Percentiles rank a stretch among this genome's conserved stretches.
Conservation (phyloP, 192 early-diverging fungal species). For the Podila clonocystis region DNA sequence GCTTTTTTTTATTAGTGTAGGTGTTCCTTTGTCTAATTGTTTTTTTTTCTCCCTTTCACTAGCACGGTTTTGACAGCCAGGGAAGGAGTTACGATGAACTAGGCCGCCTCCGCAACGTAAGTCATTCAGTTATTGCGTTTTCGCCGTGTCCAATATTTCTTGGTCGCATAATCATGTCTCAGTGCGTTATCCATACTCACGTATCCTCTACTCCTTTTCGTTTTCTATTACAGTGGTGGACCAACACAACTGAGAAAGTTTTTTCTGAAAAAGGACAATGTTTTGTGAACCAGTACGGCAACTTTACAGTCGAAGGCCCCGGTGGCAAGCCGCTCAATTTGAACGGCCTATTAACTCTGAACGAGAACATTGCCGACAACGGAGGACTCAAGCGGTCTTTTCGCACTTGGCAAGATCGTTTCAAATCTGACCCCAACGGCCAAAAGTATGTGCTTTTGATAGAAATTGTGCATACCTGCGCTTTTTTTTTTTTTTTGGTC, state of each 20-base stretch:
- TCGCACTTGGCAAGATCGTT: conserved; percentile 50
- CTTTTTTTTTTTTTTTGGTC: no score
- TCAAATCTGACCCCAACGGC: conserved; percentile 1
- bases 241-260: conserved; percentile 55
- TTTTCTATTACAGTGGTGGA: conserved; percentile 67
- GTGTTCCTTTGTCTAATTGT: neutral
- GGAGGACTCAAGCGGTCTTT: conserved; percentile 63
- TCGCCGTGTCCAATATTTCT: conserved; percentile 53
- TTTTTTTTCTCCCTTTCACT: conserved; percentile 4
- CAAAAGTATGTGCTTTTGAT: neutral
- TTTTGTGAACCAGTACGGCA: conserved; percentile 71
- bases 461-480: neutral
- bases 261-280: conserved; percentile 66
- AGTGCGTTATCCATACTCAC: no score
- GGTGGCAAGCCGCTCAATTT: conserved; percentile 48
- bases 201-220: neutral
- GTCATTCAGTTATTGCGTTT: neutral
- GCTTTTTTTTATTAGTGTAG: conserved; percentile 41
- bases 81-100: conserved; percentile 63
- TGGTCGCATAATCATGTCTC: no score
- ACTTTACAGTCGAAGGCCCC: conserved; percentile 50
- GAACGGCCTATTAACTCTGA: conserved; percentile 63
- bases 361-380: conserved; percentile 79
- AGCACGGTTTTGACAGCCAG: conserved; percentile 72
- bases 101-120: conserved; percentile 56